phyloP scores from a whole-genome alignment of 805 yeast species.

The Candida nitratophila region DNA sequence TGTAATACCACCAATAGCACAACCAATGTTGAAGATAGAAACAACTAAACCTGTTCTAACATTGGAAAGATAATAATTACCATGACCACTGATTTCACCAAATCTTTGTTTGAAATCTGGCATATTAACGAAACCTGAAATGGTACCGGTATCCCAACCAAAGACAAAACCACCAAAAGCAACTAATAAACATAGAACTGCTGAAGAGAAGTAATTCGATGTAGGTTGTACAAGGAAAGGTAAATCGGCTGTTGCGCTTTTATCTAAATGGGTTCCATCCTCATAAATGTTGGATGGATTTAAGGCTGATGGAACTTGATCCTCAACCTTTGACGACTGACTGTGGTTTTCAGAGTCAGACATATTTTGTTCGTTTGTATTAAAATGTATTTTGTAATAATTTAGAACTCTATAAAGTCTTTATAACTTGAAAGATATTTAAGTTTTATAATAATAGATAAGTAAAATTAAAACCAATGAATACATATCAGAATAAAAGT shows the following conservation, averaged over 20 bases:
- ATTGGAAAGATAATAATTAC: constrained; percentile 37
- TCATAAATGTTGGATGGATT: constrained; percentile 18
- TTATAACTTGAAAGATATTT: too few relatives aligned
- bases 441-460: too few relatives aligned
- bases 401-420: too few relatives aligned
- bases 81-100: constrained; percentile 37
- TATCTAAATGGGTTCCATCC: constrained; percentile 12
- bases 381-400: too few relatives aligned
- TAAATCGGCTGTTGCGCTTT: constrained; percentile 4
- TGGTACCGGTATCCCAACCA: constrained; percentile 77
- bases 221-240: background rate
- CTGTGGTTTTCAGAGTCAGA: constrained; percentile 11
- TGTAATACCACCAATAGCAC: constrained; percentile 65
- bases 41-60: constrained; percentile 57
- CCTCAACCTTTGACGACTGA: constrained; percentile 10
- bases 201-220: constrained; percentile 18
- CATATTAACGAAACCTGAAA: constrained; percentile 66
- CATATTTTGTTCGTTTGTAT: constrained; percentile 3
- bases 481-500: too few relatives aligned
- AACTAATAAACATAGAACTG: constrained; percentile 41
- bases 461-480: too few relatives aligned
- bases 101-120: constrained; percentile 46
- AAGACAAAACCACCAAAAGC: constrained; percentile 75
- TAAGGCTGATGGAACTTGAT: constrained; percentile 5
- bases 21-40: constrained; percentile 64